Evolutionary conservation across 805 yeast species (phyloP).

Genomic region (Blastobotrys chiropterorum): DNA sequence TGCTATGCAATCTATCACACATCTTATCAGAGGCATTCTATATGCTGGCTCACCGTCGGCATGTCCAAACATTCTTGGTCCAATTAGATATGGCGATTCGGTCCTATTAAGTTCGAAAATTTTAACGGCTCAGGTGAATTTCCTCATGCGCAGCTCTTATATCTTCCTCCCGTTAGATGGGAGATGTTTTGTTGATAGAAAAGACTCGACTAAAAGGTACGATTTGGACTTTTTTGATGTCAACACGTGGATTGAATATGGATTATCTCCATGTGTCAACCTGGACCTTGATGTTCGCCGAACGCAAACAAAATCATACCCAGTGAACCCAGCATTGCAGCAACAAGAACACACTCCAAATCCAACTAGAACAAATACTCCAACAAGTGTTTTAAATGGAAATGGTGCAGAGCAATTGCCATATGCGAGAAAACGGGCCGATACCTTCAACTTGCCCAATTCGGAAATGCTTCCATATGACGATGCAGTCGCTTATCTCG

Average conservation of each 20-base stretch:
- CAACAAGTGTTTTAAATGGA: constrained; percentile 2
- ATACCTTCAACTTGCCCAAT: constrained; percentile 8
- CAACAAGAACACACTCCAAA: neutral
- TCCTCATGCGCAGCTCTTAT: constrained; percentile 82
- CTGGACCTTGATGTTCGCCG: constrained; percentile 22
- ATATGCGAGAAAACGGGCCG: constrained; percentile 1
- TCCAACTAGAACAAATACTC: neutral
- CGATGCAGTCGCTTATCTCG: constrained; percentile 60
- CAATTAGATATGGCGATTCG: constrained; percentile 73
- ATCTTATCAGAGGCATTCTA: constrained; percentile 63
- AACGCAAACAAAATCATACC: neutral
- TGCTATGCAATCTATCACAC: constrained; percentile 62
- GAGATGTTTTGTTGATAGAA: constrained; percentile 58
- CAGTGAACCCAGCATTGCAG: constrained; percentile 3
- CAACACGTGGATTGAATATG: constrained; percentile 70
- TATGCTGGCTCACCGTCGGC: constrained; percentile 82
- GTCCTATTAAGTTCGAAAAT: constrained; percentile 69
- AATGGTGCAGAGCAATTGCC: neutral
- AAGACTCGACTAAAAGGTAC: constrained; percentile 22
- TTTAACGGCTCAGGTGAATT: constrained; percentile 73
- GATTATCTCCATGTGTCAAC: constrained; percentile 64
- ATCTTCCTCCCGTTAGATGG: constrained; percentile 74
- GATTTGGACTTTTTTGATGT: constrained; percentile 72
- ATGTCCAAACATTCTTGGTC: constrained; percentile 83
- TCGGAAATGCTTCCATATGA: constrained; percentile 26